Percentiles rank a stretch among this genome's conserved stretches.
These are phyloP conservation scores for Avena insularis DNA, from an alignment of 176 grass and related monocot species.

Conservation along the genomic window DNA sequence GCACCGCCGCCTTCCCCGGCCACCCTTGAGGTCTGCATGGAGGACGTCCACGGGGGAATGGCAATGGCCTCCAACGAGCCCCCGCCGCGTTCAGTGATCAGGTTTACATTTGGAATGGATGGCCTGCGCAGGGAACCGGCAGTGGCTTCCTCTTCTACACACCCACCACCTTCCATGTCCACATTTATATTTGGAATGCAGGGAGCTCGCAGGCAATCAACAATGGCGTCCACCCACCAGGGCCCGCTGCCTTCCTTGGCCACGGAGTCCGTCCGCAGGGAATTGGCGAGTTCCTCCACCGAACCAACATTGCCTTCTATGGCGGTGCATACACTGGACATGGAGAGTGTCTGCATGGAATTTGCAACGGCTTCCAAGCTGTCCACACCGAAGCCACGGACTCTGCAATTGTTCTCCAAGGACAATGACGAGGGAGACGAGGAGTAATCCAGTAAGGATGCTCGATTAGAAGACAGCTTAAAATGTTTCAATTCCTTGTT, in stretches of 20 bases:
- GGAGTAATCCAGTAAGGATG: background rate
- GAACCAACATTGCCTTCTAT: background rate
- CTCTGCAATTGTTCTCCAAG: slow-evolving; percentile 15
- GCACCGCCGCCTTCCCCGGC: background rate
- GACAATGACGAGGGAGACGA: background rate
- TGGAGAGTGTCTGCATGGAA: background rate
- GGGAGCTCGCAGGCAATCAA: background rate
- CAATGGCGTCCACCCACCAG: slow-evolving; percentile 16
- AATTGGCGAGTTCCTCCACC: background rate
- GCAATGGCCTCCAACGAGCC: slow-evolving; percentile 19
- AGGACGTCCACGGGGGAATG: background rate
- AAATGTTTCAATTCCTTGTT: slow-evolving; percentile 9
- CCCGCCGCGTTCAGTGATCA: background rate
- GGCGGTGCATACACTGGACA: background rate
- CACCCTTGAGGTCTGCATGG: background rate
- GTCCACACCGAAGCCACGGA: background rate
- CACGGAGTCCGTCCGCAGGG: background rate
- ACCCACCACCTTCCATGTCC: background rate
- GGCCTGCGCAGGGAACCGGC: background rate
- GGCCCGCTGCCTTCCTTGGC: background rate
- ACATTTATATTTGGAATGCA: background rate
- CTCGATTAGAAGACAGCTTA: background rate
- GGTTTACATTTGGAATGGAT: background rate
- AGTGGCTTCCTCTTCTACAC: background rate
- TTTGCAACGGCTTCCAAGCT: background rate